phyloP scores from a whole-genome alignment of 2,329 filamentous ascomycete species.

The Hymenoscyphus albidus region DNA sequence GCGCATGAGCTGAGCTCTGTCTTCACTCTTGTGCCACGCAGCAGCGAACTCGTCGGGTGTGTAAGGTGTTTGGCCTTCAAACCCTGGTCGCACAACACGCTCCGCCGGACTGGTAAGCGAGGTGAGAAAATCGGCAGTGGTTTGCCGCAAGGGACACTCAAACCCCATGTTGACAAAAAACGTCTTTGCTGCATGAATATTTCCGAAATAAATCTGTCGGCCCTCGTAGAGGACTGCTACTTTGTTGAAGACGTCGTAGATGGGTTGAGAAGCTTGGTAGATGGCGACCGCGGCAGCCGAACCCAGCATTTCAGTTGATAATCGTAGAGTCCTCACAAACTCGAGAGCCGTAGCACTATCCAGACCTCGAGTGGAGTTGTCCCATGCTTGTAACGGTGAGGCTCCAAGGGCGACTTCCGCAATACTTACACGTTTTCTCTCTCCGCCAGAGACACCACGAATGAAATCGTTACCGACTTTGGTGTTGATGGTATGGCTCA shows the following conservation, averaged over 20 bases:
- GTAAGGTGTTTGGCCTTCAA: slow-evolving; percentile 58
- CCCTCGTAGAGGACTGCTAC: slow-evolving; percentile 75
- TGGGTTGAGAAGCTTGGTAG: slow-evolving; percentile 67
- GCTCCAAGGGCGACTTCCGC: slow-evolving; percentile 61
- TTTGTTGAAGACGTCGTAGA: slow-evolving; percentile 71
- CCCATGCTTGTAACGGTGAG: slow-evolving; percentile 64
- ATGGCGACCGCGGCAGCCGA: slow-evolving; percentile 64
- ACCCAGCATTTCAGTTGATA: slow-evolving; percentile 59
- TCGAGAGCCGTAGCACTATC: slow-evolving; percentile 71
- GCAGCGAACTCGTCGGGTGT: slow-evolving; percentile 67
- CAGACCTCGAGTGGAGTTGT: slow-evolving; percentile 70
- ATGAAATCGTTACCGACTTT: slow-evolving; percentile 73
- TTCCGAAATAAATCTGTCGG: slow-evolving; percentile 72
- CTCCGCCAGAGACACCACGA: slow-evolving; percentile 67
- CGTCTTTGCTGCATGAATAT: slow-evolving; percentile 51
- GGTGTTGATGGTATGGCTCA: slow-evolving; percentile 68
- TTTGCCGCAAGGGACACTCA: slow-evolving; percentile 57
- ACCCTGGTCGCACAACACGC: slow-evolving; percentile 50
- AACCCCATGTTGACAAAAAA: slow-evolving; percentile 74
- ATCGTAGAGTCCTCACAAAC: slow-evolving; percentile 64
- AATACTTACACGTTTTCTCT: slow-evolving; percentile 77
- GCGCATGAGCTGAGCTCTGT: slow-evolving; percentile 40
- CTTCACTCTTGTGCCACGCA: slow-evolving; percentile 46
- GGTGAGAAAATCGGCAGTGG: slow-evolving; percentile 66
- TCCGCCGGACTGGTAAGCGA: slow-evolving; percentile 60